A percentile compares a stretch with the other conserved stretches of the same genome.
These are phyloP conservation scores for Arabis alpina DNA, from an alignment of 345 rosid genomes.

Conservation along the genomic window DNA sequence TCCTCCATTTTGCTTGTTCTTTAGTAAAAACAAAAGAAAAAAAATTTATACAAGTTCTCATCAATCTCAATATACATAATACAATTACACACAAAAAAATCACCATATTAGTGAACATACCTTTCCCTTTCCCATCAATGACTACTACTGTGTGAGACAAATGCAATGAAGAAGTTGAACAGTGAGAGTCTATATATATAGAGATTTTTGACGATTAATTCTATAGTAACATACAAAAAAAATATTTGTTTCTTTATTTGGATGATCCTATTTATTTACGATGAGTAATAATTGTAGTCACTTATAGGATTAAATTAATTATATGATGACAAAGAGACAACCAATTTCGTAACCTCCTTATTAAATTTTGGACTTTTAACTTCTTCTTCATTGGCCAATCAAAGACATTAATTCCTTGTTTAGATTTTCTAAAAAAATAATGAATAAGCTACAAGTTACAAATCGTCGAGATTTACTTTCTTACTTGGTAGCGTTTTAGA, in stretches of 20 bases:
- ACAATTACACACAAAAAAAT: background rate
- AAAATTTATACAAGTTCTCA: background rate
- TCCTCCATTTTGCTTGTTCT: constrained; percentile 37
- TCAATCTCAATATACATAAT: background rate
- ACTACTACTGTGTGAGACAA: constrained; percentile 4
- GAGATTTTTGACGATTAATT: background rate
- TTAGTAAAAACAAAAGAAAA: background rate
- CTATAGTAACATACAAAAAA: constrained; percentile 25
- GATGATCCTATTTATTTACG: constrained; percentile 24
- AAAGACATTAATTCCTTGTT: constrained; percentile 19
- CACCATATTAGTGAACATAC: constrained; percentile 23
- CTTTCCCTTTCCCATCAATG: constrained; percentile 41
- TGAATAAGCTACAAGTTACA: constrained; percentile 13
- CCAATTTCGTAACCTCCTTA: constrained; percentile 28
- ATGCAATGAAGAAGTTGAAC: constrained; percentile 19
- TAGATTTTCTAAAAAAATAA: constrained; percentile 23
- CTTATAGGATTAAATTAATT: constrained; percentile 1
- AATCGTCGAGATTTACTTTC: constrained; percentile 13
- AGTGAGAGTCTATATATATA: constrained; percentile 14
- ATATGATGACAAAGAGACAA: constrained; percentile 17
- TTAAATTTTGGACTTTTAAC: background rate
- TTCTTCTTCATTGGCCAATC: constrained; percentile 11
- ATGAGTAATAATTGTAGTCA: constrained; percentile 11
- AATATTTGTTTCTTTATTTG: constrained; percentile 23
- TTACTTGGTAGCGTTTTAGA: background rate